A percentile compares a stretch with the other conserved stretches of the same genome.
phyloP scores from a whole-genome alignment of 441 rosid genomes.

The Viola pubescens region DNA sequence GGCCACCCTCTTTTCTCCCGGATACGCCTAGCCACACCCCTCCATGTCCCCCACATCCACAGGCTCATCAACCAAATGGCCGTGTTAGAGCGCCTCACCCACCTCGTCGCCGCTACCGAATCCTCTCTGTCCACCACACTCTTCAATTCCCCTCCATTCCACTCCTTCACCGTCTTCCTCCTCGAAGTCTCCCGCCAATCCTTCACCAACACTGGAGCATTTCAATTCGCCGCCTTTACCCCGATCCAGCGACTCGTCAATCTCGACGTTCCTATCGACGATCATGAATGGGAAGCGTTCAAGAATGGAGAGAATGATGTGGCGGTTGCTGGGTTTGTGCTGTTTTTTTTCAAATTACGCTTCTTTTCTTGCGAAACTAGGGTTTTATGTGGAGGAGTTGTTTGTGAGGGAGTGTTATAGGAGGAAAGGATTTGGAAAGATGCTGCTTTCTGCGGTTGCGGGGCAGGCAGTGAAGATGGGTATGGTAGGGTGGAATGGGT shows the following conservation, averaged over 20 bases:
- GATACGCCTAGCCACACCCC: conserved; percentile 71
- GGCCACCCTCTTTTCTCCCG: conserved; percentile 64
- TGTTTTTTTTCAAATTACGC: conserved; percentile 73
- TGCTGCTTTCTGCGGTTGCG: conserved; percentile 68
- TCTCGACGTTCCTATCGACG: conserved; percentile 46
- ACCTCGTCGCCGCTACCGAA: conserved; percentile 71
- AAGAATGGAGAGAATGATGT: conserved; percentile 33
- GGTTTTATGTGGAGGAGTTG: conserved; percentile 71
- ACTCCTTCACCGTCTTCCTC: conserved; percentile 78
- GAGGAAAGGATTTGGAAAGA: conserved; percentile 68
- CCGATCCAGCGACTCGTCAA: conserved; percentile 28
- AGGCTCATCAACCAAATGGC: conserved; percentile 86
- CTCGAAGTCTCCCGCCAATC: conserved; percentile 64
- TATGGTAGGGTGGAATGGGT: conserved; percentile 85
- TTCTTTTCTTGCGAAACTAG: conserved; percentile 53
- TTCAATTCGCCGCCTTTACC: conserved; percentile 15
- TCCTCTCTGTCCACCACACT: conserved; percentile 61
- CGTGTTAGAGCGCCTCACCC: conserved; percentile 59
- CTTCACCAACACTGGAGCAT: conserved; percentile 16
- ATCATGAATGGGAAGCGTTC: conserved; percentile 47
- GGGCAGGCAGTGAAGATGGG: conserved; percentile 79
- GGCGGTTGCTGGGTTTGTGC: conserved; percentile 61
- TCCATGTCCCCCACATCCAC: conserved; percentile 78
- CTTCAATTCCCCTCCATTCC: conserved; percentile 62
- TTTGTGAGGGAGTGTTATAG: conserved; percentile 75